A percentile compares a stretch with the other conserved stretches of the same genome.
phyloP scores from a whole-genome alignment of 2,329 filamentous ascomycete species.

The Phoma herbarum region DNA sequence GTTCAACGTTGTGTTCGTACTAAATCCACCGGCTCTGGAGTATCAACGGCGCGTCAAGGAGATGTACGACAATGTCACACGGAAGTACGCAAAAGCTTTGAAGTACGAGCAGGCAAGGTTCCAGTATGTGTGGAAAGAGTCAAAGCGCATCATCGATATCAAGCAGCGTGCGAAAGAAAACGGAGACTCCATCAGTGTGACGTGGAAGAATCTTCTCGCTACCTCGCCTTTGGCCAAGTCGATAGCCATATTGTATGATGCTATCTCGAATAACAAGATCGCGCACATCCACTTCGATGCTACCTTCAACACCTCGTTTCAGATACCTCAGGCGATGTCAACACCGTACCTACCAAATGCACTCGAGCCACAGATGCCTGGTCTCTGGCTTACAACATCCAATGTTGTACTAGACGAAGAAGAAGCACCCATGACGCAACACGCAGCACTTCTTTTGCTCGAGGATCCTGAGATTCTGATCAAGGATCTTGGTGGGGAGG shows the following conservation, averaged over 20 bases:
- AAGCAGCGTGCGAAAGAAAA: constrained; percentile 84
- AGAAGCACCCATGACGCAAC: constrained; percentile 76
- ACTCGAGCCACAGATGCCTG: constrained; percentile 73
- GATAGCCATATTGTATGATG: constrained; percentile 81
- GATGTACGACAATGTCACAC: constrained; percentile 88
- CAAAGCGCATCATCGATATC: constrained; percentile 79
- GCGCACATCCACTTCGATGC: constrained; percentile 81
- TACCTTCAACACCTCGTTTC: constrained; percentile 67
- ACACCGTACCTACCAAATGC: constrained; percentile 76
- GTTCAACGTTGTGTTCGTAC: constrained; percentile 96
- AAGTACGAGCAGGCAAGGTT: constrained; percentile 91
- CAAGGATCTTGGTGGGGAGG: constrained; percentile 71
- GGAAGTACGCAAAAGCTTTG: constrained; percentile 90
- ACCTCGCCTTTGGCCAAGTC: constrained; percentile 82
- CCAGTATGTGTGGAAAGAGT: constrained; percentile 91
- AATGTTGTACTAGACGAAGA: constrained; percentile 78
- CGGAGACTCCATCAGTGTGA: constrained; percentile 66
- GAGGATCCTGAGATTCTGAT: constrained; percentile 84
- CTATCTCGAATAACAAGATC: constrained; percentile 84
- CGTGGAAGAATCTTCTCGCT: constrained; percentile 76
- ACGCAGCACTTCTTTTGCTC: constrained; percentile 85
- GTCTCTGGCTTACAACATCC: constrained; percentile 87
- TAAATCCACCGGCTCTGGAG: constrained; percentile 81
- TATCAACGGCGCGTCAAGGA: constrained; percentile 76
- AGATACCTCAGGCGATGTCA: constrained; percentile 70